Evolutionary conservation across 2,329 filamentous ascomycete genomes (phyloP).

Genomic region (Sarocladiaceae sp.): DNA sequence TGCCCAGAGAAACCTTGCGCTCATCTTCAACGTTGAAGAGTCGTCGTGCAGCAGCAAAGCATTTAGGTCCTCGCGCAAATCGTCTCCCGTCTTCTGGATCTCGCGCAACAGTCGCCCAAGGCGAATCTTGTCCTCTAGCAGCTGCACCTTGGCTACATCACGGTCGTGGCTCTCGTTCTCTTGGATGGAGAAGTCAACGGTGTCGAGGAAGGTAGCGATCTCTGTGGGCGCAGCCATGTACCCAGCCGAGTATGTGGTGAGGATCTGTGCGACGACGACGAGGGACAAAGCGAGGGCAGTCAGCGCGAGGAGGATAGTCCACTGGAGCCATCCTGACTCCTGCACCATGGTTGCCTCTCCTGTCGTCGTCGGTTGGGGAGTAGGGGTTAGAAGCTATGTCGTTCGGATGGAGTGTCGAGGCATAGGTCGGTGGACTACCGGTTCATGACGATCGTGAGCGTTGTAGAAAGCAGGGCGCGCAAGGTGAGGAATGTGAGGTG

Average conservation of each 20-base stretch:
- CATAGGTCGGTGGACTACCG: slow-evolving; percentile 6
- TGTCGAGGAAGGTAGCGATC: slow-evolving; percentile 53
- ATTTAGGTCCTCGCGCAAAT: slow-evolving; percentile 57
- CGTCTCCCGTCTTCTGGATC: slow-evolving; percentile 57
- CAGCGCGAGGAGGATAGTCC: slow-evolving; percentile 54
- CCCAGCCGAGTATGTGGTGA: slow-evolving; percentile 48
- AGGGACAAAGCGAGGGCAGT: slow-evolving; percentile 54
- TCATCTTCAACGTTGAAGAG: slow-evolving; percentile 36
- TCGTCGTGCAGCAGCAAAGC: slow-evolving; percentile 44
- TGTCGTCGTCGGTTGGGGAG: not conserved
- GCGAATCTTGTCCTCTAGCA: slow-evolving; percentile 59
- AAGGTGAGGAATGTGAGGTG: not conserved
- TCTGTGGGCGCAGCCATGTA: slow-evolving; percentile 56
- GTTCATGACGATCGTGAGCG: not conserved
- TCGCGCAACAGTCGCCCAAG: slow-evolving; percentile 54
- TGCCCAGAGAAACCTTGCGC: slow-evolving; percentile 55
- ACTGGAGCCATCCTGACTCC: slow-evolving; percentile 45
- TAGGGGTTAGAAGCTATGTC: not conserved
- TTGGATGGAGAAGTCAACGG: slow-evolving; percentile 56
- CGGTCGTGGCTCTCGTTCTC: slow-evolving; percentile 63
- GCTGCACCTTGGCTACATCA: slow-evolving; percentile 53
- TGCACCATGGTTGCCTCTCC: not conserved
- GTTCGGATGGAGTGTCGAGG: not conserved
- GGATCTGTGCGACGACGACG: slow-evolving; percentile 48
- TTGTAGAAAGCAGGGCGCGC: not conserved